Evolutionary conservation across 768 basidiomycete species (phyloP), one percentile per base, ranked within the genome.

Genomic region (Termitomyces heimii): DNA sequence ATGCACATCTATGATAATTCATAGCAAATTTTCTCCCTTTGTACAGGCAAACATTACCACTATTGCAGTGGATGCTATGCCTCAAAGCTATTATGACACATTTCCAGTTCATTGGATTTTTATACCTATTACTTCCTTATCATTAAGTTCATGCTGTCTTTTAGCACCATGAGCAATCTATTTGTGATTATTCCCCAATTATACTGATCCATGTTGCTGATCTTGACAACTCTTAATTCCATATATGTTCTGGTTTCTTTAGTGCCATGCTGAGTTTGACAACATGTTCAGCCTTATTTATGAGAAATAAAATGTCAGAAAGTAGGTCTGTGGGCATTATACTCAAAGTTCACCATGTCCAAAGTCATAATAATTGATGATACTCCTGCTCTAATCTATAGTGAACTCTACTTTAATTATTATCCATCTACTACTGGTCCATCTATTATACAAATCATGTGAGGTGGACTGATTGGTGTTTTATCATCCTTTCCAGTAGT

Each of bases 321-420:
- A 3, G 79, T 83, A 6, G 75, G 76, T 20, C 78, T 82, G 1
- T 87, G 7, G 90, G 89, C 13, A 9, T 67, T 92, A 4, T 91
- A 88, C 67, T 89, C 89, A 3, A 88, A 89, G 26, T 91, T 84
- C 72, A 92, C 91, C 9, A 86, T 89, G 60, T 89, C 89, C 8
- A 79, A 91, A 43, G 87, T 89, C 22, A 92, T 94, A 59, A 75
- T 93, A 16, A 77, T 84, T 13, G 89, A 90, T 66, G 89, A 91
- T 66, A 89, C 89, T 3, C 84, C 90, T 35, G 82, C 78, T 60
- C 74, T 93, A 55, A 82, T 80, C 26, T 82, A 89, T 31, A 89
- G 92, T 7, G 92, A 93, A 66, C 81, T 87, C 5, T 92, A 88
- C 73, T 84, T 83, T 63, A 90, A 88, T 8, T 88, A 87, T 88